phyloP scores from a whole-genome alignment of 164 flowering plant species.

The Annona squamosa region DNA sequence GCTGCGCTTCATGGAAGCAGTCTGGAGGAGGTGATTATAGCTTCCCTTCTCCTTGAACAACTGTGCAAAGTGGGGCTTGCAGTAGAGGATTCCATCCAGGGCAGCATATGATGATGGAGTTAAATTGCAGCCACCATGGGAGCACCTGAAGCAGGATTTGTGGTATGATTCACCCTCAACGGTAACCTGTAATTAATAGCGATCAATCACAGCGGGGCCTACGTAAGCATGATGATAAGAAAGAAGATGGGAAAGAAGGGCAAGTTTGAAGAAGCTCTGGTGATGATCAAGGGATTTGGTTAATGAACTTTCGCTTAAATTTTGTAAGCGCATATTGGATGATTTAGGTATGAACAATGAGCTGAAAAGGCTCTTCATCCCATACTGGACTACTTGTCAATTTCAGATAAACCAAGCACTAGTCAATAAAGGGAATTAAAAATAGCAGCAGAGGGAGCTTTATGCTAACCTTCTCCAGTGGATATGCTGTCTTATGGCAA shows the following conservation, averaged over 20 bases:
- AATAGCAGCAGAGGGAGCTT: background rate
- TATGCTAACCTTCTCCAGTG: constrained; percentile 46
- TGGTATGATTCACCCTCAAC: constrained; percentile 32
- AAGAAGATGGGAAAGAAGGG: too few species aligned
- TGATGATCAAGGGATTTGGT: too few species aligned
- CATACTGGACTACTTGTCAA: too few species aligned
- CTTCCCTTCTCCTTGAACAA: constrained; percentile 46
- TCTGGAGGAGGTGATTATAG: constrained; percentile 1
- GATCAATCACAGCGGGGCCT: background rate
- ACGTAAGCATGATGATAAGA: background rate
- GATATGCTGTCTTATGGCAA: constrained; percentile 56
- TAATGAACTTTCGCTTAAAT: too few species aligned
- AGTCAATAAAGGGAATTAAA: background rate
- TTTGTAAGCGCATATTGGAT: too few species aligned
- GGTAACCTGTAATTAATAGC: constrained; percentile 16
- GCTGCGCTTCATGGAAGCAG: too few species aligned
- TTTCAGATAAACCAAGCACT: too few species aligned
- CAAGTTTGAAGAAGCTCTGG: too few species aligned
- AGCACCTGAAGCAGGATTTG: constrained; percentile 30
- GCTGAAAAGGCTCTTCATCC: too few species aligned
- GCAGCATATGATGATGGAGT: constrained; percentile 31
- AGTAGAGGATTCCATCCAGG: constrained; percentile 50
- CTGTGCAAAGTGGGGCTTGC: constrained; percentile 68
- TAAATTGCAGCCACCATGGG: constrained; percentile 30
- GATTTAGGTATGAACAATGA: too few species aligned